A percentile compares a stretch with the other conserved stretches of the same genome.
phyloP scores from a whole-genome alignment of 768 basidiomycete species.

The Leccinum obscurum region DNA sequence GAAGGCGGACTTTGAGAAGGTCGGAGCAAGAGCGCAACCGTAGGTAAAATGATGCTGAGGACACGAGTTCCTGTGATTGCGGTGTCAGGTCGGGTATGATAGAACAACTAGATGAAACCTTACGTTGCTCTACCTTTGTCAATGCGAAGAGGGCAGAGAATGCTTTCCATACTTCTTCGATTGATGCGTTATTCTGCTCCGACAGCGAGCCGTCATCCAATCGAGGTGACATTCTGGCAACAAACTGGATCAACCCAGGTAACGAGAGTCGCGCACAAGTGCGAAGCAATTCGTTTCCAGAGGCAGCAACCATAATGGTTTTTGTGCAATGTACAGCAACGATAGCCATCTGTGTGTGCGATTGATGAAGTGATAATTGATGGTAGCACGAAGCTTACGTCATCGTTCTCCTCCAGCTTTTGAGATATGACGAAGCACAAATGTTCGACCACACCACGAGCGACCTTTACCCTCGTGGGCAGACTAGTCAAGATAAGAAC shows the following conservation, averaged over 20 bases:
- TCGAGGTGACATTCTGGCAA: constrained; percentile 65
- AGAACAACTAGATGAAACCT: constrained; percentile 28
- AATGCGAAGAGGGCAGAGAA: constrained; percentile 63
- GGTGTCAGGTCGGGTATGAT: constrained; percentile 12
- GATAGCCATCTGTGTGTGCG: constrained; percentile 64
- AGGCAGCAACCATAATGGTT: constrained; percentile 74
- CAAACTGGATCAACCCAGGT: constrained; percentile 78
- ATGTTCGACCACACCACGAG: constrained; percentile 77
- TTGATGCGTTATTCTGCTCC: constrained; percentile 58
- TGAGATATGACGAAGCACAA: constrained; percentile 83
- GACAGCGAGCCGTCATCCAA: constrained; percentile 57
- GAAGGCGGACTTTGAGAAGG: constrained; percentile 44
- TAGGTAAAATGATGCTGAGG: constrained; percentile 73
- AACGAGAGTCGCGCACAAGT: constrained; percentile 72
- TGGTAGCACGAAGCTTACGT: constrained; percentile 47
- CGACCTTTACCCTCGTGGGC: constrained; percentile 64
- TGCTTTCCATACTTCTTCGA: constrained; percentile 82
- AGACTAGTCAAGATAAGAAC: constrained; percentile 84
- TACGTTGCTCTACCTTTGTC: constrained; percentile 62
- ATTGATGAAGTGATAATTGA: not conserved
- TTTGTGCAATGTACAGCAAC: constrained; percentile 90
- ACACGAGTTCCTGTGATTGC: constrained; percentile 55
- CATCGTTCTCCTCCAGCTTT: constrained; percentile 66
- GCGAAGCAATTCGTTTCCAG: constrained; percentile 65
- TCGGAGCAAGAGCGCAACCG: constrained; percentile 68